Conservation (phyloP, 768 basidiomycete genomes). For the Lentinus tigrinus region DNA sequence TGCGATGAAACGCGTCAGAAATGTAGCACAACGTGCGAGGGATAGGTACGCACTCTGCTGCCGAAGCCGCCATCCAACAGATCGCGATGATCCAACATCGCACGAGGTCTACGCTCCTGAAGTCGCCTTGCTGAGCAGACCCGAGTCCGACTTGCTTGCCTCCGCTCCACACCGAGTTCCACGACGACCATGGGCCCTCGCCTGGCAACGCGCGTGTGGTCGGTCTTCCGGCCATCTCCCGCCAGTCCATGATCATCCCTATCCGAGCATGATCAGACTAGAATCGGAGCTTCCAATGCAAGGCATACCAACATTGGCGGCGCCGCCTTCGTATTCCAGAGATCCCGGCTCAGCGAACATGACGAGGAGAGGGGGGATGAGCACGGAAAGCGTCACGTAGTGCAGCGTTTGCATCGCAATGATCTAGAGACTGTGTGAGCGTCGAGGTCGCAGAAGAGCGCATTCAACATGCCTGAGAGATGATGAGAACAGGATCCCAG, state of each 20-base stretch:
- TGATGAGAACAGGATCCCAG: slow-evolving; percentile 88
- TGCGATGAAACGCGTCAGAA: slow-evolving; percentile 35
- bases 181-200: slow-evolving; percentile 62
- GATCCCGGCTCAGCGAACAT: slow-evolving; percentile 73
- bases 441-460: not conserved
- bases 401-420: slow-evolving; percentile 91
- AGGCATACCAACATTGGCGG: slow-evolving; percentile 67
- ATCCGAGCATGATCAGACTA: not conserved
- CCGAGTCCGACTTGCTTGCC: slow-evolving; percentile 72
- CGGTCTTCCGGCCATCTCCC: slow-evolving; percentile 86
- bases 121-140: slow-evolving; percentile 47
- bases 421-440: slow-evolving; percentile 53
- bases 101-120: slow-evolving; percentile 70
- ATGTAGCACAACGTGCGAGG: not conserved
- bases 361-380: slow-evolving; percentile 77
- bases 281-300: not conserved
- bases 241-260: slow-evolving; percentile 98
- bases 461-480: slow-evolving; percentile 67
- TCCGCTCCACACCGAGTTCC: slow-evolving; percentile 77
- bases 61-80: slow-evolving; percentile 82
- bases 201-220: slow-evolving; percentile 69
- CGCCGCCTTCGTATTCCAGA: slow-evolving; percentile 72
- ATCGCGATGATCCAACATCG: slow-evolving; percentile 90
- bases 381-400: slow-evolving; percentile 83
- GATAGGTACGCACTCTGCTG: slow-evolving; percentile 70